Percentiles rank a stretch among this genome's conserved stretches.
Evolutionary conservation across 257 asterid genomes (phyloP).

Genomic region (Coffea canephora): DNA sequence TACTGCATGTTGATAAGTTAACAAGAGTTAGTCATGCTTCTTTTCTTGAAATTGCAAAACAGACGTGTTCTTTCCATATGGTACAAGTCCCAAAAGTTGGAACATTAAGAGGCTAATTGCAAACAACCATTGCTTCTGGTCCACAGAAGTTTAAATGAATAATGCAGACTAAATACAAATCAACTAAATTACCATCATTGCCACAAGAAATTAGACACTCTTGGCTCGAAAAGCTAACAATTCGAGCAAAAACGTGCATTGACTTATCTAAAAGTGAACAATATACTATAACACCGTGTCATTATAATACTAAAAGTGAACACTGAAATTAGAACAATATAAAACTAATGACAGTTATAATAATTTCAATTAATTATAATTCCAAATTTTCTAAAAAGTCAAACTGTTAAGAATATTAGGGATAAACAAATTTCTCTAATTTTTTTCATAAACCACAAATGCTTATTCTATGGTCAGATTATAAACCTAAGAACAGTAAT

Average conservation of each 20-base stretch:
- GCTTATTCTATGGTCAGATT: not conserved
- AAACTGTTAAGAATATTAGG: not conserved
- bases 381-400: not conserved
- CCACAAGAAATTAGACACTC: not conserved
- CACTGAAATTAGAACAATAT: not conserved
- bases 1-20: not conserved
- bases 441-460: too few relatives aligned
- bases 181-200: too few relatives aligned
- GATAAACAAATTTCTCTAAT: not conserved
- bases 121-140: not conserved
- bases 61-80: too few relatives aligned
- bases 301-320: not conserved
- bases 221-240: not conserved
- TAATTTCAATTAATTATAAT: not conserved
- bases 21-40: not conserved
- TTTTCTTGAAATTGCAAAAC: not conserved
- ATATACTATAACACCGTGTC: too few relatives aligned
- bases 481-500: conserved; percentile 11
- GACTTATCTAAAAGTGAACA: too few relatives aligned
- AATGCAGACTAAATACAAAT: not conserved
- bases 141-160: not conserved
- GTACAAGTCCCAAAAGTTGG: not conserved
- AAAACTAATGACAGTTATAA: not conserved
- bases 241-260: not conserved
- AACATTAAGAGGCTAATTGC: not conserved